These are phyloP conservation scores for Hydrangea macrophylla DNA, from an alignment of 148 eudicot species.

Conservation along the genomic window DNA sequence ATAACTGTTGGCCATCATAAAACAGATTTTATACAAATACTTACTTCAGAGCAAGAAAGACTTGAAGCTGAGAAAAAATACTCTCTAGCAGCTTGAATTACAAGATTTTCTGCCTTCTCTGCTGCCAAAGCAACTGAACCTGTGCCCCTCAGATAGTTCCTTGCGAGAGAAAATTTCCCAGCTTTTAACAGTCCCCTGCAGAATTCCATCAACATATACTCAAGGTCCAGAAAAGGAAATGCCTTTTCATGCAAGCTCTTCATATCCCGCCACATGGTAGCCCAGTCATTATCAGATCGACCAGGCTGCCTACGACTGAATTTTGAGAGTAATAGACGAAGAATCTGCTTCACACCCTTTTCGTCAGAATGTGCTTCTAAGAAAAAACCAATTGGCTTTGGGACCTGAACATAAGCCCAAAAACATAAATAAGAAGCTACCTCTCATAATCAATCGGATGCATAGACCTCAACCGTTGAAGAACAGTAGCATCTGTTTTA, in stretches of 20 bases:
- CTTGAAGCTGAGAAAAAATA: constrained; percentile 96
- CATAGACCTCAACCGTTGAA: neutral
- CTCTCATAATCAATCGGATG: neutral
- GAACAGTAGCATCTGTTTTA: neutral
- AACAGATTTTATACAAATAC: too few relatives aligned
- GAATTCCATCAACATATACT: constrained; percentile 84
- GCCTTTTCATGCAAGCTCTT: constrained; percentile 86
- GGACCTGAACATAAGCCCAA: constrained; percentile 55
- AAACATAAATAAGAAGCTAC: constrained; percentile 5
- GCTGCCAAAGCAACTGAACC: constrained; percentile 72
- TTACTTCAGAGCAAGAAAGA: constrained; percentile 82
- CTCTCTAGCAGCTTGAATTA: constrained; percentile 94
- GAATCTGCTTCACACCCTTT: constrained; percentile 87
- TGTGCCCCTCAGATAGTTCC: constrained; percentile 84
- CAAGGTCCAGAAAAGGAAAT: constrained; percentile 77
- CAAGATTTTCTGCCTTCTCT: constrained; percentile 90
- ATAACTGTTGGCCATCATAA: too few relatives aligned
- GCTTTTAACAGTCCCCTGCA: constrained; percentile 97
- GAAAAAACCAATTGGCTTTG: constrained; percentile 80
- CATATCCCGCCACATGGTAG: constrained; percentile 92
- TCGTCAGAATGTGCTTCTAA: constrained; percentile 66
- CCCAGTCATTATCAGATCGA: constrained; percentile 88
- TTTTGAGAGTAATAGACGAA: constrained; percentile 91
- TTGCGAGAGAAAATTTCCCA: constrained; percentile 93
- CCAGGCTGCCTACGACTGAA: constrained; percentile 79